phyloP scores from a whole-genome alignment of 2,329 filamentous ascomycete species.

The Ceratocystis cubensis region DNA sequence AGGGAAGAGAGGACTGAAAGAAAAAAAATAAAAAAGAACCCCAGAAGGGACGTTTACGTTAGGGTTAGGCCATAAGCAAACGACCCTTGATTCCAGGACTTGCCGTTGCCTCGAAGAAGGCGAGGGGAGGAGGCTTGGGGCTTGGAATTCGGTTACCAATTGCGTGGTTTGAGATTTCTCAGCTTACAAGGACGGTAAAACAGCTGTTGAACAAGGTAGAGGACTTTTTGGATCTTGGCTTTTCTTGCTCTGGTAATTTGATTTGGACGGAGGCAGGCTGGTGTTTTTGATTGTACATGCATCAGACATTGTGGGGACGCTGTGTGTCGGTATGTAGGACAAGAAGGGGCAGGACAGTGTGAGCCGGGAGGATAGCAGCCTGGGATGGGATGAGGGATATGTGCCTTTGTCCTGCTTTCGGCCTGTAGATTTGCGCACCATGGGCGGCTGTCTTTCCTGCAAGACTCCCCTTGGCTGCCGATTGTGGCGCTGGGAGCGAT shows the following conservation, averaged over 20 bases:
- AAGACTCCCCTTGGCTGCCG: no score
- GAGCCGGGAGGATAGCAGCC: no score
- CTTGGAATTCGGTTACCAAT: neutral
- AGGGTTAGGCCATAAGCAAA: neutral
- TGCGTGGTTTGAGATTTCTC: conserved; percentile 1
- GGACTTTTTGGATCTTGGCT: neutral
- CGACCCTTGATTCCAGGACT: no score
- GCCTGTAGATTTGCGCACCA: no score
- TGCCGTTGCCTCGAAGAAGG: no score
- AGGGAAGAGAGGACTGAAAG: neutral
- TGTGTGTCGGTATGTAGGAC: no score
- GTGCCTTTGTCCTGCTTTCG: no score
- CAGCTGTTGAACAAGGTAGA: neutral
- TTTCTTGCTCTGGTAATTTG: neutral
- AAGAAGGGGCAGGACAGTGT: no score
- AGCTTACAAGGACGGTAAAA: neutral
- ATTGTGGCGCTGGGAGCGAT: no score
- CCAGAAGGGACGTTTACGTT: neutral
- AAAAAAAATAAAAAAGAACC: neutral
- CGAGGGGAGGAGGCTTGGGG: neutral
- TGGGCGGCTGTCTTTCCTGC: no score
- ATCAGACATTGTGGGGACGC: no score
- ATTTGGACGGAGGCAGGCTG: neutral
- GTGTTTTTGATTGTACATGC: neutral
- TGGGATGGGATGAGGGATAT: no score